Evolutionary conservation across 2,329 filamentous ascomycete genomes (phyloP), one percentile per base, ranked within the genome.

Genomic region (Ciborinia camelliae): DNA sequence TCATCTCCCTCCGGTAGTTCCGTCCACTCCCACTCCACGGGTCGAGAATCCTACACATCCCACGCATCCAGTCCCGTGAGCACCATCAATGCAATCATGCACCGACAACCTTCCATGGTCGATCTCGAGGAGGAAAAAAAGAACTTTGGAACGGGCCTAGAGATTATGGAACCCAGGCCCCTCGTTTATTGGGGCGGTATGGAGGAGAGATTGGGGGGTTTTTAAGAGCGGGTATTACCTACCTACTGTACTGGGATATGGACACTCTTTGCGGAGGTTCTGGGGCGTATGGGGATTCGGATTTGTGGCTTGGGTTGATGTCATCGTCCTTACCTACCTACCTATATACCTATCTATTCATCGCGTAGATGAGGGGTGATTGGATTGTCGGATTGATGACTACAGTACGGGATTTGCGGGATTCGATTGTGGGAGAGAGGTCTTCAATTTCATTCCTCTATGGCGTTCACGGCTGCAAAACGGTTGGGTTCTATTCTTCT

Each of bases 121-220:
- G 79, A 82, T 71, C 76, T 86, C 67, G 83, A 86, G 71, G 83
- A 84, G 71, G 85, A 87, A 76, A 81, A 80, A 68, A 77, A 76
- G 71, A 79, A 76, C 69, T 86, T 84, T 63, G 79, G 79, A 12
- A 78, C 77, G 60, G 84, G 84, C 70, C 77, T 87, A 10, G 79
- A 78, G 69, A 77, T 88, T 23, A 79, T 88, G 32, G 86, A 88
- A 75, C 86, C 86, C 2, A 77, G 86, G 51, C 86, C 86, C 14
- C 79, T 86, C 43, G 83, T 86, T 62, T 87, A 86, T 76, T 88
- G 85, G 81, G 84, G 82, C 68, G 84, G 86, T 47, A 75, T 88
- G 55, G 85, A 87, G 75, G 85, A 60, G 57, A 28, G 60, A 54
- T 45, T 55, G n/a, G 60, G 51, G 26, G n/a, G 30, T 28, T 37